Conservation (phyloP, 2,329 filamentous ascomycete species). For the Talaromyces funiculosus region DNA sequence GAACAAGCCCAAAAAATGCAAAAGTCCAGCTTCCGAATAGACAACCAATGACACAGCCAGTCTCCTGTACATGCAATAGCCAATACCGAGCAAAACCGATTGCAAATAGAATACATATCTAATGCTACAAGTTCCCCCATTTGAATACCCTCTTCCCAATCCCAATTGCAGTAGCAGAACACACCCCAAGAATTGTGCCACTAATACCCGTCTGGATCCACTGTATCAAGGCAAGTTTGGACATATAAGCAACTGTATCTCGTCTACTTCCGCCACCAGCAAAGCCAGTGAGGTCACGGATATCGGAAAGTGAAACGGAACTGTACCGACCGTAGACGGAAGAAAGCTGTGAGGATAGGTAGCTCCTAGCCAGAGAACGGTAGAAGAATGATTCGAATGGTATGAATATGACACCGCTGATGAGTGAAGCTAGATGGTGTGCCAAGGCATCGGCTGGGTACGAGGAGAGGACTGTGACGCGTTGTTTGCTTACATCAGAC, state of each 20-base stretch:
- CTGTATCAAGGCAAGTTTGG: conserved; percentile 32
- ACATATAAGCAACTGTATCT: conserved; percentile 31
- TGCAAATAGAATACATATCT: neutral
- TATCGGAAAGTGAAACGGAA: conserved; percentile 21
- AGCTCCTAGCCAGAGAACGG: conserved; percentile 35
- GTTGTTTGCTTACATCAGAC: conserved; percentile 20
- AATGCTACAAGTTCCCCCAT: conserved; percentile 28
- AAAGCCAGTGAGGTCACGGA: conserved; percentile 30
- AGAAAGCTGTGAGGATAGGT: conserved; percentile 27
- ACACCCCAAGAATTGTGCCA: conserved; percentile 33
- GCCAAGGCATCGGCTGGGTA: conserved; percentile 39
- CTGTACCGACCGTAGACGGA: conserved; percentile 12
- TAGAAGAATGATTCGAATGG: conserved; percentile 38
- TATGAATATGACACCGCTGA: conserved; percentile 34
- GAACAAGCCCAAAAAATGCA: neutral
- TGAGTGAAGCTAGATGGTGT: conserved; percentile 35
- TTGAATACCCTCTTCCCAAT: conserved; percentile 37
- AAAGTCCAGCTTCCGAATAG: neutral
- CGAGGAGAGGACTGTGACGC: conserved; percentile 39
- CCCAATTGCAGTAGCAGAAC: conserved; percentile 33
- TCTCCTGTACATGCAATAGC: neutral
- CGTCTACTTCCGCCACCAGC: conserved; percentile 28
- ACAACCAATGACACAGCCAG: neutral
- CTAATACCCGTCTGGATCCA: conserved; percentile 35
- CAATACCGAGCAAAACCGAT: neutral